Evolutionary conservation across 306 rosid species (phyloP), one percentile per base, ranked within the genome.

Genomic region (Lathyrus oleraceus): DNA sequence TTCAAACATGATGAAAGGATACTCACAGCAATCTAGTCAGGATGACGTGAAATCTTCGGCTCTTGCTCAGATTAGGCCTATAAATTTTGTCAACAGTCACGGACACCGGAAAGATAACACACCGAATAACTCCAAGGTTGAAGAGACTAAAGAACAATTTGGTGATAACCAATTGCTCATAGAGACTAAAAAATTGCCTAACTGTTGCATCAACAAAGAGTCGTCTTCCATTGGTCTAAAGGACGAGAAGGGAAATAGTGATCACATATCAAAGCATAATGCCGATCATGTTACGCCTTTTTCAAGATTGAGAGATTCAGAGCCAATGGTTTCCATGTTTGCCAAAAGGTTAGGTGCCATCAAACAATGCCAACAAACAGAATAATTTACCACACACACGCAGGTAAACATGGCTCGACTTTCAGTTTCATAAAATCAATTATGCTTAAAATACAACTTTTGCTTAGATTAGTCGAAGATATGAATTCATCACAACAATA

Each of bases 301-400:
- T 25, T 73, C 81, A 30, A 66, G 72, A 70, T 40, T 83, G 64
- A 72, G 71, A 78, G 76, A 70, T 69, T 76, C 86, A 13, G 88
- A 83, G 65, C 84, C 85, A 73, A 85, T 86, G 69, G 85, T 85
- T 65, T 78, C 92, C 14, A 57, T 72, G 79, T 87, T 87, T 76
- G 90, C 92, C 25, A 88, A 85, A 69, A 88, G 90, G 84, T 74
- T 86, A 69, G 95, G 87, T 61, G 92, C 92, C 74, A 62, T 86
- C 54, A 85, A 73, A 81, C 88, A 86, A 77, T 75, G 42, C 78
- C 78, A 10, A 64, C 80, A 43, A 44, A 73, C 63, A 74, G 61
- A 51, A 59, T 60, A 69, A 64, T 75, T 70, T 78, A 51, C 76
- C 25, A 57, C 10, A 35, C 10, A 4, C 38, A 35, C 78, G 23